A percentile compares a stretch with the other conserved stretches of the same genome.
phyloP scores from a whole-genome alignment of 1,284 basidiomycete species.

The Ceratobasidium sp. region DNA sequence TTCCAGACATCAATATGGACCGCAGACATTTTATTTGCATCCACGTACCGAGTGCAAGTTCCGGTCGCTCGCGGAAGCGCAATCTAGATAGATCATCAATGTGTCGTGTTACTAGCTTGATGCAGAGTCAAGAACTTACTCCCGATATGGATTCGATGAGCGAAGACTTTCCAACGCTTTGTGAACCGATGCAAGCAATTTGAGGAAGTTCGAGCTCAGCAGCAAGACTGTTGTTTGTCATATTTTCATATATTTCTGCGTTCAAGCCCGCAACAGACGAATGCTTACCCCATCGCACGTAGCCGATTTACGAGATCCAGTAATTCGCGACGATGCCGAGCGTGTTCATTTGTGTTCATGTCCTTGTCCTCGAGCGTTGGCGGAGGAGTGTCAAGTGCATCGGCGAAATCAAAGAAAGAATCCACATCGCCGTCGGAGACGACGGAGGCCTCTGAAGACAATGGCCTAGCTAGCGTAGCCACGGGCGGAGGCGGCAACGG shows the following conservation, averaged over 20 bases:
- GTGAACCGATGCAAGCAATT: slow-evolving; percentile 71
- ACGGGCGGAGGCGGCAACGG: too few species aligned
- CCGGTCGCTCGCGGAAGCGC: slow-evolving; percentile 50
- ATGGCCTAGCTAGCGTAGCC: too few species aligned
- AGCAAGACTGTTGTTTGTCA: slow-evolving; percentile 56
- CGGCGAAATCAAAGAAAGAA: slow-evolving; percentile 32
- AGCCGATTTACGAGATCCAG: slow-evolving; percentile 36
- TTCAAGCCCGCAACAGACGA: too few species aligned
- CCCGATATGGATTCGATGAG: slow-evolving; percentile 57
- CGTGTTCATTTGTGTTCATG: slow-evolving; percentile 41
- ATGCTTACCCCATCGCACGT: slow-evolving; percentile 25
- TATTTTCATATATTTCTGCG: neutral
- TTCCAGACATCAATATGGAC: slow-evolving; percentile 7
- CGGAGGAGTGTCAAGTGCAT: neutral
- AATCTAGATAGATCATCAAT: slow-evolving; percentile 37
- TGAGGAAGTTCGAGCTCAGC: slow-evolving; percentile 65
- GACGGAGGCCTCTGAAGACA: neutral
- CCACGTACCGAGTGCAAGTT: slow-evolving; percentile 51
- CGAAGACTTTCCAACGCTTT: slow-evolving; percentile 72
- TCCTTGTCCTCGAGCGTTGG: slow-evolving; percentile 21
- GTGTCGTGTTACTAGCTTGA: neutral
- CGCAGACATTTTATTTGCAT: neutral
- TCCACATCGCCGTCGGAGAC: neutral
- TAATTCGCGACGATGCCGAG: slow-evolving; percentile 38
- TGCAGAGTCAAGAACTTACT: slow-evolving; percentile 22